Evolutionary conservation across 768 basidiomycete species (phyloP), one percentile per base, ranked within the genome.

Genomic region (Serendipita sp.): DNA sequence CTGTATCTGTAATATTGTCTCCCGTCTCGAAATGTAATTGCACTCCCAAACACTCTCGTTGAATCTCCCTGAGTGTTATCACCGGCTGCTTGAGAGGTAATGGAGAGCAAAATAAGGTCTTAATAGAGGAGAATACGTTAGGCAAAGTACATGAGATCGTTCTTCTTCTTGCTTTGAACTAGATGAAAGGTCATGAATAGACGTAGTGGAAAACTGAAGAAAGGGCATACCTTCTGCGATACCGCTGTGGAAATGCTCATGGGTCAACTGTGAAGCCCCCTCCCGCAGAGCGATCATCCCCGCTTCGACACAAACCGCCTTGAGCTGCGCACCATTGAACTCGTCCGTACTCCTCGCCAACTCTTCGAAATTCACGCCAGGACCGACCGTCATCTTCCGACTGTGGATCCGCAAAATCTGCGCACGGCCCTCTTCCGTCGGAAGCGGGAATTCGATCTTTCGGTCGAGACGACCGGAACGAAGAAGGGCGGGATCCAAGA

Each of bases 131-230:
- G 30, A 16, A 61, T 20, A 30, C 24, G 2, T 76, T 86, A 92
- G 56, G 89, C 90, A 73, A 91, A 92, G 76, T 92, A 92, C 82
- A 90, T 84, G 71, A 97, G 84, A 70, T 90, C 86, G 71, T 98
- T 98, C 83, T 98, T 98, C 84, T 99, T 99, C 85, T 97, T 94
- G 75, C 90, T 91, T 81, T 98, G 95, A 63, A 98, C 86, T 97
- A 74, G 60, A 72, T 62, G 44, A 72, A 45, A 38, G 22, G 22
- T 2, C n/a, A 50, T 51, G 45, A 48, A 62, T 24, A 38, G n/a
- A 24, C 60, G 22, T 30, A 66, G 42, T 48, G 53, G 50, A 64
- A 42, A 16, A 22, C 2, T 14, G 48, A 31, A 28, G 26, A 62
- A 51, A 34, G 50, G n/a, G 65, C 82, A 65, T 65, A 85, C 88